A percentile compares a stretch with the other conserved stretches of the same genome.
phyloP scores from a whole-genome alignment of 306 rosid species.

The Quillaja saponaria region DNA sequence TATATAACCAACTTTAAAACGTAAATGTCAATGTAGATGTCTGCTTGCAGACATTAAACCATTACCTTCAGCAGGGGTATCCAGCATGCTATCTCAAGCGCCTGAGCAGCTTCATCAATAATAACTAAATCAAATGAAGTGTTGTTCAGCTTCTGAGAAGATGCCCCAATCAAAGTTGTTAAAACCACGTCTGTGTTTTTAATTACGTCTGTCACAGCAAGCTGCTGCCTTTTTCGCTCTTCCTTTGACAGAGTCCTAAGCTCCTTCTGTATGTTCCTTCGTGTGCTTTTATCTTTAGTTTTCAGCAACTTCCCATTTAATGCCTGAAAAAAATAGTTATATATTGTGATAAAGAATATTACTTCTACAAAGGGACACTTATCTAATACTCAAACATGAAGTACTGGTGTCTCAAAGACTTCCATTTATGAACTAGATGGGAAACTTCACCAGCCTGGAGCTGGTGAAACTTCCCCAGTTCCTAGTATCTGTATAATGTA shows the following conservation, averaged over 20 bases:
- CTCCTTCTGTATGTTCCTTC: constrained; percentile 92
- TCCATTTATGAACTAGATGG: too few relatives aligned
- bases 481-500: too few relatives aligned
- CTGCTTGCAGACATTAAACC: not conserved
- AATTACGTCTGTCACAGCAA: constrained; percentile 89
- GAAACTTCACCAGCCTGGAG: too few relatives aligned
- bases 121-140: constrained; percentile 92
- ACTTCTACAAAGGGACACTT: constrained; percentile 19
- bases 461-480: too few relatives aligned
- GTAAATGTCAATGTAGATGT: constrained; percentile 1
- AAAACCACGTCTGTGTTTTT: constrained; percentile 85
- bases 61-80: constrained; percentile 87
- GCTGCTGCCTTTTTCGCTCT: constrained; percentile 95
- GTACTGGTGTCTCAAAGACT: too few relatives aligned
- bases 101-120: constrained; percentile 99
- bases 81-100: constrained; percentile 98
- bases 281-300: constrained; percentile 77
- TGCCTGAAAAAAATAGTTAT: constrained; percentile 52
- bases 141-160: constrained; percentile 65
- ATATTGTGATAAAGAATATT: constrained; percentile 20
- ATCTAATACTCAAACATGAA: constrained; percentile 10
- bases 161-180: constrained; percentile 89
- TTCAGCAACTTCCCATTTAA: constrained; percentile 91
- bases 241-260: constrained; percentile 87
- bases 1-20: constrained; percentile 6